phyloP scores from a whole-genome alignment of 306 rosid genomes.

The Cucurbita moschata region DNA sequence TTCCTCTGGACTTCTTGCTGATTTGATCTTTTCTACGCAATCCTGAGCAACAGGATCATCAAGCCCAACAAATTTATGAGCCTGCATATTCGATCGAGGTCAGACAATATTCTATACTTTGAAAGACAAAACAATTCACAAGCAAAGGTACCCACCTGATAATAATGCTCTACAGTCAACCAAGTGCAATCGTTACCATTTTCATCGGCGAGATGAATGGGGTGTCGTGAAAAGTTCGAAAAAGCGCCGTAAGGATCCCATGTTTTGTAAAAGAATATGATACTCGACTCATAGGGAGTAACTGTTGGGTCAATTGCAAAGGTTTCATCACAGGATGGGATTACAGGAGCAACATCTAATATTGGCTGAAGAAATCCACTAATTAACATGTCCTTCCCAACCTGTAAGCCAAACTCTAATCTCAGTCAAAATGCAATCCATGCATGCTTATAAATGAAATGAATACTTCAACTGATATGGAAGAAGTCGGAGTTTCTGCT shows the following conservation, averaged over 20 bases:
- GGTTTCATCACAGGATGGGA: conserved; percentile 77
- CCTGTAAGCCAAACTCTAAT: conserved; percentile 26
- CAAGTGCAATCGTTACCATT: conserved; percentile 59
- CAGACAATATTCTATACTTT: not conserved
- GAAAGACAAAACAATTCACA: not conserved
- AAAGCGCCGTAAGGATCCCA: conserved; percentile 92
- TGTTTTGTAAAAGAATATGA: conserved; percentile 74
- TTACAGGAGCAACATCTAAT: conserved; percentile 58
- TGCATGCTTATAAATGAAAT: not conserved
- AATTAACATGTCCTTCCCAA: conserved; percentile 92
- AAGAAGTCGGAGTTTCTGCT: too few relatives aligned
- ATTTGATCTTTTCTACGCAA: conserved; percentile 55
- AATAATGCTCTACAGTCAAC: conserved; percentile 86
- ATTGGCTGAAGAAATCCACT: conserved; percentile 87
- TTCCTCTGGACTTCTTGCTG: conserved; percentile 82
- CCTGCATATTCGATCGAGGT: conserved; percentile 26
- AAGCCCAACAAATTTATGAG: conserved; percentile 59
- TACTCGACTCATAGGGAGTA: conserved; percentile 62
- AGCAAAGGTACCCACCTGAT: conserved; percentile 53
- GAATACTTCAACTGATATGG: not conserved
- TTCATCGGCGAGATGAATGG: conserved; percentile 52
- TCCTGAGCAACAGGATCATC: conserved; percentile 47
- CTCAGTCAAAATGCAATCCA: not conserved
- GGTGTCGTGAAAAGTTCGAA: conserved; percentile 89
- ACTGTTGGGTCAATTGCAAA: conserved; percentile 72